Evolutionary conservation across 495 filamentous ascomycete genomes (phyloP), one percentile per base, ranked within the genome.

Genomic region (Ramalina peruviana): DNA sequence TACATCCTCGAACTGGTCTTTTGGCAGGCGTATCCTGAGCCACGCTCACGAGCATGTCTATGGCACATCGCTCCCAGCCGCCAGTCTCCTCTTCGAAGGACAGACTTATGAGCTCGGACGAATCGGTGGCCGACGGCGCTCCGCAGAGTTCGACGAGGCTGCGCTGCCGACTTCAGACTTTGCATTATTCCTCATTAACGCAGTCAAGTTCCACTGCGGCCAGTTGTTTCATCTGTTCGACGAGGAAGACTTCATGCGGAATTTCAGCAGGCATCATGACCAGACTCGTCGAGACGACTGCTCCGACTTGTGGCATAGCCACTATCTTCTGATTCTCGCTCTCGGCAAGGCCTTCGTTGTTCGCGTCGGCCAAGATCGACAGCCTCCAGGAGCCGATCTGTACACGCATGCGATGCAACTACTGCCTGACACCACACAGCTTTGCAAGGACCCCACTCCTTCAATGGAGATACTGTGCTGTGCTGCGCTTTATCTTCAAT

Each of bases 211-310:
- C 19, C 19, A 20, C 19, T 20, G 19, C 41, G 67, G 65, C 4
- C 67, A 70, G 39, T 36, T 72, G 3, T 72, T 66, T 57, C 67
- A 72, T 20, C 62, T 72, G 3, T 71, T 70, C 39, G 68, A 72
- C 37, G 68, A 72, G 47, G 41, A 46, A 15, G 59, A 55, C 3
- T 72, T 70, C 26, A 71, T 71, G 68, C 49, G 45, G 11, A 58
- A 60, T 3, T 46, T 71, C 4, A 57, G 62, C 19, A 60, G 61
- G 1, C 69, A 67, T 38, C 65, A 72, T 47, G 58, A 63, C 2
- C 57, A 56, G 2, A 52, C 58, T 4, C 55, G 60, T 23, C 56
- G 53, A 6, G 54, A 54, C 30, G 57, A 58, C 12, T 56, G 57
- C 1, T 41, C 55, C 3, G 49, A 58, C 12, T 21, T 71, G 37